Evolutionary conservation across 1,139 yeast species (phyloP).

Genomic region (Trichomonascaceae sp.): DNA sequence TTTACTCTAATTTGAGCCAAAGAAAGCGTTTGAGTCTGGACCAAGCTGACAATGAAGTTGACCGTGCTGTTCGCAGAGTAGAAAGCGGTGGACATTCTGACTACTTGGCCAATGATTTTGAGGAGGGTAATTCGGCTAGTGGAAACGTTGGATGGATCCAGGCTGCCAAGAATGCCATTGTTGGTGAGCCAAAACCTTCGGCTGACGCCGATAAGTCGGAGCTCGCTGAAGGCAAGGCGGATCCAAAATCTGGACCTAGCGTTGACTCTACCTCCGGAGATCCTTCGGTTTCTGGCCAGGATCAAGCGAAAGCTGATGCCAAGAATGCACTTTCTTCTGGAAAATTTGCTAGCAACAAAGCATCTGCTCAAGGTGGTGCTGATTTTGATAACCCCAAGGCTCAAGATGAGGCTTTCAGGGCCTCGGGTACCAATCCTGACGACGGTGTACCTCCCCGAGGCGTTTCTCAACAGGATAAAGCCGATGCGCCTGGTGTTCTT

Average conservation of each 20-base stretch:
- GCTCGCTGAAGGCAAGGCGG: neutral
- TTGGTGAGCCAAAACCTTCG: neutral
- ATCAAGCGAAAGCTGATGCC: neutral
- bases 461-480: neutral
- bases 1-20: neutral
- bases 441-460: neutral
- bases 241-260: neutral
- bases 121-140: neutral
- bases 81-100: neutral
- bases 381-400: no score
- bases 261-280: neutral
- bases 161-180: neutral
- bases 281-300: conserved; percentile 5
- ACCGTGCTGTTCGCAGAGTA: neutral
- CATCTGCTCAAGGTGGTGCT: neutral
- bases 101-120: neutral
- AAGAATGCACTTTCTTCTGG: neutral
- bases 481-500: neutral
- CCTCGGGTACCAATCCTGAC: neutral
- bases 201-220: neutral
- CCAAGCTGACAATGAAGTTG: neutral
- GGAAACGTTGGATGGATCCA: neutral
- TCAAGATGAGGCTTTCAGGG: neutral
- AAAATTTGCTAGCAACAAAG: neutral
- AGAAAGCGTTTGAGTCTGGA: neutral